phyloP scores from a whole-genome alignment of 179 eudicot species.

The Silene coronaria region DNA sequence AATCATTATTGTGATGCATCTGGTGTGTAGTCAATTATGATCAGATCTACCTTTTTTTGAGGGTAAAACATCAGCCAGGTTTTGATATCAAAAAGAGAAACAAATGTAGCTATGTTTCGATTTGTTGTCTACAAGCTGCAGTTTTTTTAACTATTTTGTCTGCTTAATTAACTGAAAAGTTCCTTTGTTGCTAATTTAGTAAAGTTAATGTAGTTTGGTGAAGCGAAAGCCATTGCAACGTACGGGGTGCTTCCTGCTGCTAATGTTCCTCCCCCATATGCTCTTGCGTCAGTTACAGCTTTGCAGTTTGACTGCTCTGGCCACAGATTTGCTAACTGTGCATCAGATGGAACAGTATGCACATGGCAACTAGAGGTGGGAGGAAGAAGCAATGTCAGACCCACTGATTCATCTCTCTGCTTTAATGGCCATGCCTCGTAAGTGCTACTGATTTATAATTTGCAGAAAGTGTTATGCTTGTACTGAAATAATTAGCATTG shows the following conservation, averaged over 20 bases:
- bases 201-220: slow-evolving; percentile 57
- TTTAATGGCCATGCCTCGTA: slow-evolving; percentile 88
- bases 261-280: slow-evolving; percentile 93
- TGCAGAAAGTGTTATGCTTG: background rate
- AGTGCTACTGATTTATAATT: slow-evolving; percentile 24
- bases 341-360: slow-evolving; percentile 93
- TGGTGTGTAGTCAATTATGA: background rate
- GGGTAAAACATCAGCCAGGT: background rate
- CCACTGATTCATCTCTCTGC: slow-evolving; percentile 86
- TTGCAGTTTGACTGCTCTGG: slow-evolving; percentile 84
- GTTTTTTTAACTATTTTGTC: background rate
- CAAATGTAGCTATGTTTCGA: background rate
- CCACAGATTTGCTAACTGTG: slow-evolving; percentile 82
- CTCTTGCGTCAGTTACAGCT: slow-evolving; percentile 79
- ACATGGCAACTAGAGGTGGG: slow-evolving; percentile 99
- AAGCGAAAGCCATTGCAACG: slow-evolving; percentile 83
- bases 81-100: background rate
- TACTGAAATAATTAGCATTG: background rate
- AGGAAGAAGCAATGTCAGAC: slow-evolving; percentile 83
- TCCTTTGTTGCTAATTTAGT: slow-evolving; percentile 4
- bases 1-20: background rate
- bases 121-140: background rate
- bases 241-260: slow-evolving; percentile 95
- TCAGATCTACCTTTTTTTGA: background rate
- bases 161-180: background rate